Evolutionary conservation across 2,329 filamentous ascomycete species (phyloP).

Genomic region (Talaromyces sp.): DNA sequence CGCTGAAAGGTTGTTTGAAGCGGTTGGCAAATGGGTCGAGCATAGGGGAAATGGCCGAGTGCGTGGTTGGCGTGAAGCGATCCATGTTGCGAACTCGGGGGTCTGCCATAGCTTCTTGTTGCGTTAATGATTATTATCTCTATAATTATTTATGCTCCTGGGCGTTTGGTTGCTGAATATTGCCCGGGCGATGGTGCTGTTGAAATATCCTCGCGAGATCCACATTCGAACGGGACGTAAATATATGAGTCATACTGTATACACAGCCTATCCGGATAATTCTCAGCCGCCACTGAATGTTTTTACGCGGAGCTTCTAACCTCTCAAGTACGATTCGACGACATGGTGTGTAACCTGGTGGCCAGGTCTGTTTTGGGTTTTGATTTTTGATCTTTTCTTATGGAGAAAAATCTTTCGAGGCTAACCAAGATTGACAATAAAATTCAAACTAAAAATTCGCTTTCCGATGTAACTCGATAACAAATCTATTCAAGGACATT

Average conservation of each 20-base stretch:
- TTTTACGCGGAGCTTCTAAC: not conserved
- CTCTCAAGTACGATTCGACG: not conserved
- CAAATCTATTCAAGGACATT: not conserved
- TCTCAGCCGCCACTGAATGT: not conserved
- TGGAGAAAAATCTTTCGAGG: no score
- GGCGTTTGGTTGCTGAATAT: not conserved
- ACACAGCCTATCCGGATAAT: not conserved
- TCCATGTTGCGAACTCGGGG: constrained; percentile 14
- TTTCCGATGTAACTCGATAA: not conserved
- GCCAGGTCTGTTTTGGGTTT: no score
- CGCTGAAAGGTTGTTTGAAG: constrained; percentile 21
- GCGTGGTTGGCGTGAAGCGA: constrained; percentile 2
- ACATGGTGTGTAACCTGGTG: no score
- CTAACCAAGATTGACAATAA: not conserved
- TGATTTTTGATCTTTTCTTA: no score
- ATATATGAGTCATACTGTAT: constrained; percentile 7
- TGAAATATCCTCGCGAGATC: not conserved
- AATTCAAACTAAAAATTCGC: not conserved
- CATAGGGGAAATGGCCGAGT: not conserved
- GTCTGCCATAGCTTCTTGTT: constrained; percentile 6
- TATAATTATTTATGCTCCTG: not conserved
- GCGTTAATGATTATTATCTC: not conserved
- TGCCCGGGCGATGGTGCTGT: not conserved
- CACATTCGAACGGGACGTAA: not conserved
- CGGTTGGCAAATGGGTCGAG: constrained; percentile 10